A percentile compares a stretch with the other conserved stretches of the same genome.
These are phyloP conservation scores for Pelargonium cotyledonis DNA, from an alignment of 441 rosid genomes.

Conservation along the genomic window DNA sequence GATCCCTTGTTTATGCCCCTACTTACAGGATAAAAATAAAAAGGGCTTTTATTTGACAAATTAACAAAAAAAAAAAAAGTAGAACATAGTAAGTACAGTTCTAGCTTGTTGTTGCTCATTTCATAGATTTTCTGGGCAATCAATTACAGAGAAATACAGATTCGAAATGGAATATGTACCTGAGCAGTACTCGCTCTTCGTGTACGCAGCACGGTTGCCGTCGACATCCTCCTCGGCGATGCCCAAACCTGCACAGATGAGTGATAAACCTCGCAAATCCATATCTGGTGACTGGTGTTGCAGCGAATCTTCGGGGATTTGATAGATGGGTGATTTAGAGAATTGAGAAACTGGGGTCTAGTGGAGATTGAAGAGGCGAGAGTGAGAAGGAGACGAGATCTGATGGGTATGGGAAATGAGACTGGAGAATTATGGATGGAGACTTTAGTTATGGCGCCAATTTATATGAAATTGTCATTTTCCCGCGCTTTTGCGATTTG, in stretches of 20 bases:
- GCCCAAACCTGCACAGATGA: slow-evolving; percentile 71
- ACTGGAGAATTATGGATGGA: not conserved
- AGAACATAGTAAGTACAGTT: not conserved
- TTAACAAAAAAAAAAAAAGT: not conserved
- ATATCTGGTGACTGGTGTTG: slow-evolving; percentile 26
- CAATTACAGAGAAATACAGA: not conserved
- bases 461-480: slow-evolving; percentile 18
- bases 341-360: not conserved
- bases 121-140: not conserved
- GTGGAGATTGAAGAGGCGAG: slow-evolving; percentile 2
- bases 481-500: slow-evolving; percentile 44
- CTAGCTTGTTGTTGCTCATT: not conserved
- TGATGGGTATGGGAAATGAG: not conserved
- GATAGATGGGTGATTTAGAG: not conserved
- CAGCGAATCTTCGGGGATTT: slow-evolving; percentile 9
- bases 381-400: slow-evolving; percentile 18
- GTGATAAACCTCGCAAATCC: slow-evolving; percentile 66
- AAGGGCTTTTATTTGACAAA: not conserved
- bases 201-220: slow-evolving; percentile 52
- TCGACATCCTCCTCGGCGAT: slow-evolving; percentile 43
- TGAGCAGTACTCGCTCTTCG: slow-evolving; percentile 56
- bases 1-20: not conserved
- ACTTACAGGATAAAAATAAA: not conserved
- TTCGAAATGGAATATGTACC: slow-evolving; percentile 29
- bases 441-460: slow-evolving; percentile 41